Conservation (phyloP, 257 asterid genomes). For the Jaltomata sinuosa region DNA sequence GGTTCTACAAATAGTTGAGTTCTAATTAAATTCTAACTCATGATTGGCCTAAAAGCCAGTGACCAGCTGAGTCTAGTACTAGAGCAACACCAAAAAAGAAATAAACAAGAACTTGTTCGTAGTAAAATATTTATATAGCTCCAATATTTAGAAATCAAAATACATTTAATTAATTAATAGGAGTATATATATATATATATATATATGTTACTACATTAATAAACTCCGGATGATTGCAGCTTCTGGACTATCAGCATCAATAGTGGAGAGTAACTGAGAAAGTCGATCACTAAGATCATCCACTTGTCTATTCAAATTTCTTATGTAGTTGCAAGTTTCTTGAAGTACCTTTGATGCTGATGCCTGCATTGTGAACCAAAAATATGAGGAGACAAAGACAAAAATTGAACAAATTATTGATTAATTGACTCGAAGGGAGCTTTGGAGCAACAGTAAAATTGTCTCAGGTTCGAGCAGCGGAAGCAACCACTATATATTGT, state of each 20-base stretch:
- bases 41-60: neutral
- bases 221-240: constrained; percentile 89
- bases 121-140: neutral
- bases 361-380: constrained; percentile 25
- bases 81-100: neutral
- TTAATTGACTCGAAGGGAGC: neutral
- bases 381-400: neutral
- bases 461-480: neutral
- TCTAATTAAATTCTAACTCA: neutral
- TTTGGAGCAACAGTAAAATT: too few species aligned
- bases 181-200: neutral
- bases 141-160: neutral
- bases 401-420: neutral
- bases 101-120: neutral
- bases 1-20: neutral
- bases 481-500: neutral
- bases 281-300: constrained; percentile 88
- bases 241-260: constrained; percentile 83
- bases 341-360: constrained; percentile 86
- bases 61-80: neutral
- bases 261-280: constrained; percentile 68
- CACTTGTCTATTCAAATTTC: constrained; percentile 75
- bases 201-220: constrained; percentile 12
- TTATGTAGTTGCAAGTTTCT: constrained; percentile 91
- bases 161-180: neutral